These are phyloP conservation scores for Sclerotinia minor DNA, from an alignment of 2,329 filamentous ascomycete species.

Conservation along the genomic window DNA sequence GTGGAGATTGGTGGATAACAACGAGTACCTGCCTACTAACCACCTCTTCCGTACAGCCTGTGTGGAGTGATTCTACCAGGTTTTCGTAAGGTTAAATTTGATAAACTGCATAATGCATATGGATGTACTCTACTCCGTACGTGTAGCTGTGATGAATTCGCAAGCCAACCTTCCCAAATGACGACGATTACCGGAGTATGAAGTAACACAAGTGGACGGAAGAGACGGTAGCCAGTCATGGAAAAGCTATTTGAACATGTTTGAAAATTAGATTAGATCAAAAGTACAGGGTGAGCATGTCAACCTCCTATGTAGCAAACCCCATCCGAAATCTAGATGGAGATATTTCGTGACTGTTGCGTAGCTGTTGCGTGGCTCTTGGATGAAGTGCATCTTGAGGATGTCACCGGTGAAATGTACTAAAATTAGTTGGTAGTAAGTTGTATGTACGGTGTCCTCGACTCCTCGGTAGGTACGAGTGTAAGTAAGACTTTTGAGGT, in stretches of 20 bases:
- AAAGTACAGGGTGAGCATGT: background rate
- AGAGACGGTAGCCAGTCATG: background rate
- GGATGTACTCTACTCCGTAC: no score
- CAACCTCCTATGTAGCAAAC: background rate
- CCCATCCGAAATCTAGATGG: no score
- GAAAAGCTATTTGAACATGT: background rate
- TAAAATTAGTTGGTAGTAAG: background rate
- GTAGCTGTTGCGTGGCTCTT: constrained; percentile 7
- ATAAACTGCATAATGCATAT: background rate
- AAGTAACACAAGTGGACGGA: background rate
- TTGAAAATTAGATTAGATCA: background rate
- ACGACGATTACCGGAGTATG: background rate
- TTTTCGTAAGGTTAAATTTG: background rate
- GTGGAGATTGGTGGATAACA: background rate
- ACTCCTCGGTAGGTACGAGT: no score
- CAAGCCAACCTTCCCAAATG: constrained; percentile 16
- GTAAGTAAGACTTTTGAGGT: background rate
- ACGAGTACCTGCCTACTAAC: no score
- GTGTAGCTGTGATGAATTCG: background rate
- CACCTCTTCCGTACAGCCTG: no score
- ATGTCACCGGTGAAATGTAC: background rate
- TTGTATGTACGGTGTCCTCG: background rate
- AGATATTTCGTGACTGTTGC: background rate
- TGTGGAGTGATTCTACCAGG: background rate
- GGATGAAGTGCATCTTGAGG: background rate